Evolutionary conservation across 108 stramenopile genomes (phyloP).

Genomic region (Cyclotella sp.): DNA sequence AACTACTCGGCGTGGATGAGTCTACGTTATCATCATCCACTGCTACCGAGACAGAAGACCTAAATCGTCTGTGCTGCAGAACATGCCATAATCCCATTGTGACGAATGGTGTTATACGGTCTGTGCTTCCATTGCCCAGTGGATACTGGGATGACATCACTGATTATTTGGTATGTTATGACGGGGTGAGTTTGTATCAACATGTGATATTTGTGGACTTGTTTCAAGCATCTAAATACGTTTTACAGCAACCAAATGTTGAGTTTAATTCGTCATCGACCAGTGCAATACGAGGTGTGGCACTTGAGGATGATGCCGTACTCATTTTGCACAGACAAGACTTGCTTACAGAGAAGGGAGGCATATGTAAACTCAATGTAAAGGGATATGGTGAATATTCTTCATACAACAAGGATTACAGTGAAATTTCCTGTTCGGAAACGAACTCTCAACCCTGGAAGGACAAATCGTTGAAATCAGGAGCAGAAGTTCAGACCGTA

Average conservation of each 20-base stretch:
- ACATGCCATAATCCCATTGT: conserved; percentile 60
- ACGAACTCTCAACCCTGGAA: conserved; percentile 35
- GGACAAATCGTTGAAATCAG: conserved; percentile 34
- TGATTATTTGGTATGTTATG: conserved; percentile 81
- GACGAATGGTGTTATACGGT: conserved; percentile 16
- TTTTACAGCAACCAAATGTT: conserved; percentile 21
- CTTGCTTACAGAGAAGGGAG: conserved; percentile 27
- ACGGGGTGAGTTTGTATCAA: conserved; percentile 37
- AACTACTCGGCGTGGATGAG: conserved; percentile 26
- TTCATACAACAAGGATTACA: not conserved
- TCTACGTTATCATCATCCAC: conserved; percentile 12
- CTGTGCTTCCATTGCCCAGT: conserved; percentile 61
- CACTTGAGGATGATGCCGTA: conserved; percentile 66
- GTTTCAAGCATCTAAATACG: not conserved
- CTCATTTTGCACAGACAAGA: conserved; percentile 66
- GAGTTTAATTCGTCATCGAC: conserved; percentile 54
- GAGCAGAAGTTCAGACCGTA: conserved; percentile 8
- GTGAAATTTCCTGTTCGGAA: not conserved
- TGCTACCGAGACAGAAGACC: conserved; percentile 17
- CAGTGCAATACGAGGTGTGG: conserved; percentile 37
- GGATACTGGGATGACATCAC: conserved; percentile 88
- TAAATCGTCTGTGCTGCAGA: conserved; percentile 58
- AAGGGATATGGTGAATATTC: conserved; percentile 68
- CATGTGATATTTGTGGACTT: not conserved
- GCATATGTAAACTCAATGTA: conserved; percentile 51